These are phyloP conservation scores for Aspergillus amoenus DNA, from an alignment of 2,329 filamentous ascomycete species.

Conservation along the genomic window DNA sequence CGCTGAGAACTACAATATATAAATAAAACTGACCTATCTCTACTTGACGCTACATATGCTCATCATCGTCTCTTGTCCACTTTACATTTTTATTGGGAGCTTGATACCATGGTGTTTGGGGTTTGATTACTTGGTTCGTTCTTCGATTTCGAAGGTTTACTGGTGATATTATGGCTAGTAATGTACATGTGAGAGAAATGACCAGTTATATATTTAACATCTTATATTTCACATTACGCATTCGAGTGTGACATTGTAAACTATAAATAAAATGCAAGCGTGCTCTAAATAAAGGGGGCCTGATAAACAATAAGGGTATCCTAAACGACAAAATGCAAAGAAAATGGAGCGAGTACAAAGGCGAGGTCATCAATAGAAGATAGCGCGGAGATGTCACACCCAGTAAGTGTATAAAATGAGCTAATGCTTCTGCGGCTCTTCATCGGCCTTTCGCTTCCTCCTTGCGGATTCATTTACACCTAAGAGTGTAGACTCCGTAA, in stretches of 20 bases:
- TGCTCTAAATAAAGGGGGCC: neutral
- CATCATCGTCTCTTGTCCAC: neutral
- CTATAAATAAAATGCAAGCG: neutral
- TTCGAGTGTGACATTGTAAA: neutral
- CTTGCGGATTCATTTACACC: conserved; percentile 23
- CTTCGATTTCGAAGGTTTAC: neutral
- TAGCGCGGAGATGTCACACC: neutral
- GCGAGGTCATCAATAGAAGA: neutral
- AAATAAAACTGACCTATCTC: conserved; percentile 23
- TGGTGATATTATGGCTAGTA: neutral
- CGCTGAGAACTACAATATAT: conserved; percentile 92
- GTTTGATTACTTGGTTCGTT: neutral
- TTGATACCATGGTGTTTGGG: conserved; percentile 9
- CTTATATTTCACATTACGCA: neutral
- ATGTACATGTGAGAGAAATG: neutral
- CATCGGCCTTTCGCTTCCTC: conserved; percentile 33
- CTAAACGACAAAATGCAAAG: neutral
- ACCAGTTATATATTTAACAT: neutral
- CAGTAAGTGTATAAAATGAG: neutral
- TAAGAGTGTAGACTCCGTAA: conserved; percentile 34
- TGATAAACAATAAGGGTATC: conserved; percentile 11
- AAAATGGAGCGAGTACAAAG: conserved; percentile 13
- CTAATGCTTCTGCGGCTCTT: conserved; percentile 24
- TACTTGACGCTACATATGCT: neutral
- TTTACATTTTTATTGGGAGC: neutral